A percentile compares a stretch with the other conserved stretches of the same genome.
phyloP scores from a whole-genome alignment of 2,329 filamentous ascomycete species.

The Xylogone sp. region DNA sequence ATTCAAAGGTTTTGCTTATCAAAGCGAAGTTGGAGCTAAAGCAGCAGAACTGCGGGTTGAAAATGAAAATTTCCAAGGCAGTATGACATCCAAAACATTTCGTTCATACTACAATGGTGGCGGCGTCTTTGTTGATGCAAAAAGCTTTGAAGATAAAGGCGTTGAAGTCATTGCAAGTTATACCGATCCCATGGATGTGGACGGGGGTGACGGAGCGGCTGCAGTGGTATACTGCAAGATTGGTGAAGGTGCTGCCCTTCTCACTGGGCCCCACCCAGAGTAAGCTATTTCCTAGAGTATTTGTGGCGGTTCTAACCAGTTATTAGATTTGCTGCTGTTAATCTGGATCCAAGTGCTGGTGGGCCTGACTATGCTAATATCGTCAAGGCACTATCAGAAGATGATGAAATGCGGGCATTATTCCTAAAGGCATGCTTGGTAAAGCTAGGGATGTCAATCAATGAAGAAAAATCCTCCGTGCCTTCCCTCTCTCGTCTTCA shows the following conservation, averaged over 20 bases:
- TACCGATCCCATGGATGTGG: constrained; percentile 68
- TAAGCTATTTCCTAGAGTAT: constrained; percentile 39
- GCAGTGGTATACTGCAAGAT: constrained; percentile 82
- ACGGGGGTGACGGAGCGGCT: constrained; percentile 72
- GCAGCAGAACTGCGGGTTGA: constrained; percentile 65
- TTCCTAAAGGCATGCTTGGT: constrained; percentile 78
- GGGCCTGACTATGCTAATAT: constrained; percentile 68
- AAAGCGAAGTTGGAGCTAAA: constrained; percentile 78
- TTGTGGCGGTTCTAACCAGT: constrained; percentile 11
- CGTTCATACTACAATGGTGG: constrained; percentile 90
- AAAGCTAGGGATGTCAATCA: constrained; percentile 80
- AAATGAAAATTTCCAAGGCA: constrained; percentile 51
- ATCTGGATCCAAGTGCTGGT: constrained; percentile 65
- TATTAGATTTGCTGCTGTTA: constrained; percentile 73
- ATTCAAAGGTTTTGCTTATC: constrained; percentile 86
- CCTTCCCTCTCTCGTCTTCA: constrained; percentile 81
- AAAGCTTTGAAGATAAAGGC: constrained; percentile 54
- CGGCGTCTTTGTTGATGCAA: constrained; percentile 83
- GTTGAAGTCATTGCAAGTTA: constrained; percentile 84
- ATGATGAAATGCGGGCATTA: constrained; percentile 64
- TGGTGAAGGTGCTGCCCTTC: constrained; percentile 71
- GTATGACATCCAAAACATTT: constrained; percentile 57
- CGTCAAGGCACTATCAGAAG: constrained; percentile 61
- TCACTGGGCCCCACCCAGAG: constrained; percentile 93
- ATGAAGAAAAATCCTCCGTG: constrained; percentile 62